Evolutionary conservation across 495 filamentous ascomycete genomes (phyloP).

Genomic region (Letharia columbiana): DNA sequence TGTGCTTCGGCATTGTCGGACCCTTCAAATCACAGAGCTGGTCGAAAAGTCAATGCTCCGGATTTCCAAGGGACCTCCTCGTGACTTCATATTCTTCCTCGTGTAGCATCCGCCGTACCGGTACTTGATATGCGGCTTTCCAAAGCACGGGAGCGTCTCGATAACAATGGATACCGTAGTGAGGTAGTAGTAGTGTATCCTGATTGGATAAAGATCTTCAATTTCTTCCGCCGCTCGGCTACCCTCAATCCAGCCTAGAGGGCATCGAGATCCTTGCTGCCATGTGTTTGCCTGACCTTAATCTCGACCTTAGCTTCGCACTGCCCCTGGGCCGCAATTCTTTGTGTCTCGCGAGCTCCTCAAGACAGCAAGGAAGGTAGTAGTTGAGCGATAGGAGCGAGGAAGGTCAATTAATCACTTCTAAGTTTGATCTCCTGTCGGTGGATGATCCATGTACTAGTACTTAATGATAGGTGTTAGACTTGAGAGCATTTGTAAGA

Average conservation of each 20-base stretch:
- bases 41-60: not conserved
- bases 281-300: not conserved
- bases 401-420: not conserved
- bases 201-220: not conserved
- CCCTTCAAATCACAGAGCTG: not conserved
- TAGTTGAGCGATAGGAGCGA: not conserved
- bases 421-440: not conserved
- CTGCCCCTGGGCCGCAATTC: not conserved
- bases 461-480: not conserved
- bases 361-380: not conserved
- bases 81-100: not conserved
- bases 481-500: not conserved
- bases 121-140: not conserved
- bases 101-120: not conserved
- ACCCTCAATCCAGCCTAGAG: not conserved
- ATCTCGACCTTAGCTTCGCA: not conserved
- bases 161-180: not conserved
- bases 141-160: not conserved
- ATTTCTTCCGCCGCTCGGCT: not conserved
- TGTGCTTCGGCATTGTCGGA: slow-evolving; percentile 44
- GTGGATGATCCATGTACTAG: not conserved
- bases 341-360: not conserved
- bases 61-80: not conserved
- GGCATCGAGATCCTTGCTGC: not conserved
- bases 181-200: slow-evolving; percentile 1